These are phyloP conservation scores for Carex littledalei DNA, from an alignment of 176 grass and related monocot species.

Conservation along the genomic window DNA sequence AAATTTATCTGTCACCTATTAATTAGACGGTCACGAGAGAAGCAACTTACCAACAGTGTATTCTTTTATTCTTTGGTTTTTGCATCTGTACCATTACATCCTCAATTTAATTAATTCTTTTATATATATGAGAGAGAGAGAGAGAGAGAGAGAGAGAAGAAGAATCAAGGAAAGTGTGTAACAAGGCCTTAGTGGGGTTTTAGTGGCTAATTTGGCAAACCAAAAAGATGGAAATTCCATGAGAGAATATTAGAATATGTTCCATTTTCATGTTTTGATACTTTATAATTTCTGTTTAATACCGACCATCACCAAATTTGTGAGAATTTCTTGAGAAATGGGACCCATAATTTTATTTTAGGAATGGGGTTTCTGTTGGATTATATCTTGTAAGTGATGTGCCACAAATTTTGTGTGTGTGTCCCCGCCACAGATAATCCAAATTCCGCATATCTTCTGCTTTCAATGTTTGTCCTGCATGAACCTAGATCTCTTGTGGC, in stretches of 20 bases:
- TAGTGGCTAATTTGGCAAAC: neutral
- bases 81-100: neutral
- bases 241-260: neutral
- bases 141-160: neutral
- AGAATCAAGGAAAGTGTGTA: neutral
- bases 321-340: neutral
- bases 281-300: neutral
- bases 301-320: neutral
- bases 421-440: neutral
- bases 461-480: neutral
- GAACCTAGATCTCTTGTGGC: neutral
- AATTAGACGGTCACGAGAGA: constrained; percentile 21
- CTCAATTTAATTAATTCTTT: neutral
- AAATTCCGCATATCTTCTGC: neutral
- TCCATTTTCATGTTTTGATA: neutral
- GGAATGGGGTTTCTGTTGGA: neutral
- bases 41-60: neutral
- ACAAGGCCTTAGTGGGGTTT: neutral
- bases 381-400: neutral
- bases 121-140: neutral
- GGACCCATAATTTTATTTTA: neutral
- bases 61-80: neutral
- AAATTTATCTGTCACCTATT: constrained; percentile 13
- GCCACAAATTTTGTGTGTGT: neutral
- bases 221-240: neutral